Evolutionary conservation across 2,329 filamentous ascomycete species (phyloP).

Genomic region (Fusarium tuaranense): DNA sequence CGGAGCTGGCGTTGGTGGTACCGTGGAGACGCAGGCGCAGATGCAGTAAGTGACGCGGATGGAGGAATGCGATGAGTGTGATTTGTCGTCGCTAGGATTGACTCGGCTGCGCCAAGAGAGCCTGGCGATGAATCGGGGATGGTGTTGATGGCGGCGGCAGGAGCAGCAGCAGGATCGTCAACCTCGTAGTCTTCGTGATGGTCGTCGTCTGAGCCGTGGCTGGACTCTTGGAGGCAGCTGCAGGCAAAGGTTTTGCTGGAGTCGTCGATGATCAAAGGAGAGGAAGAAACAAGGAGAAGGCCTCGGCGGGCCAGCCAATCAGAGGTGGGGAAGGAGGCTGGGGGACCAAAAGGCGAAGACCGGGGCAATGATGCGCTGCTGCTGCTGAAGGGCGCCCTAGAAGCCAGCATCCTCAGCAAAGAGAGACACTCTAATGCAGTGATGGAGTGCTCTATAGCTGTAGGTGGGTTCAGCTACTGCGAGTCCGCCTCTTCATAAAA

Average conservation of each 20-base stretch:
- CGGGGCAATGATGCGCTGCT: neutral
- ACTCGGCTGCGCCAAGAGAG: slow-evolving; percentile 16
- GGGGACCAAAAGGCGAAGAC: slow-evolving; percentile 24
- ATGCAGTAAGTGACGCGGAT: slow-evolving; percentile 26
- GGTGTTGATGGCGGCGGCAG: neutral
- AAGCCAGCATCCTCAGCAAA: slow-evolving; percentile 38
- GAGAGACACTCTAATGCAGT: slow-evolving; percentile 4
- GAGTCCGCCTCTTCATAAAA: slow-evolving; percentile 19
- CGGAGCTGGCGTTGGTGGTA: slow-evolving; percentile 33
- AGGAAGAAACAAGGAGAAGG: slow-evolving; percentile 34
- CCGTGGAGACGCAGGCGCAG: slow-evolving; percentile 11
- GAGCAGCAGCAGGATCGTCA: neutral
- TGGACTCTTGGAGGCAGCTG: slow-evolving; percentile 20
- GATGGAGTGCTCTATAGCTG: neutral
- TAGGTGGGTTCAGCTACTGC: slow-evolving; percentile 3
- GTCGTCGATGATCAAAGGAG: slow-evolving; percentile 41
- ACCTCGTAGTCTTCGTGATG: neutral
- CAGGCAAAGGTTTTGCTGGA: slow-evolving; percentile 35
- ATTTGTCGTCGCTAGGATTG: slow-evolving; percentile 26
- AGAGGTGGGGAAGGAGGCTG: slow-evolving; percentile 4
- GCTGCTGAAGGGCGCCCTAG: slow-evolving; percentile 28
- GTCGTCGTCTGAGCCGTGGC: neutral
- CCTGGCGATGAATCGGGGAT: neutral
- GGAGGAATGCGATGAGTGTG: slow-evolving; percentile 31
- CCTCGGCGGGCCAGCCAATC: neutral